These are phyloP conservation scores for Ustilago trichophora DNA, from an alignment of 1,284 basidiomycete genomes.

Conservation along the genomic window DNA sequence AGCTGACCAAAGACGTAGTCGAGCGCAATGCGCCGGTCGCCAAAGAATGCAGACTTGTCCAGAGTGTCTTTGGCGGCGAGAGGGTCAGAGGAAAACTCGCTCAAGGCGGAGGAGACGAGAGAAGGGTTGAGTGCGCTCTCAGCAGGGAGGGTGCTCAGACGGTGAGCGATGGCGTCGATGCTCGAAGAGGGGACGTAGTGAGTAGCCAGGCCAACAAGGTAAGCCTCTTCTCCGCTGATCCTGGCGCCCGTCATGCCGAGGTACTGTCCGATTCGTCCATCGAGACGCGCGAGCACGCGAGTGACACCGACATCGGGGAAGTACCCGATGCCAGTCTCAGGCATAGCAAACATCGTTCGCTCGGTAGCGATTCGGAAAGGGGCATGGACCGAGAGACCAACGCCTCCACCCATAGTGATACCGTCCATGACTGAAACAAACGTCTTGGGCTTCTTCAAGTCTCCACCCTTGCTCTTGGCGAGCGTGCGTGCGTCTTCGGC, in stretches of 20 bases:
- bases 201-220: conserved; percentile 61
- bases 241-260: conserved; percentile 81
- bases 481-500: conserved; percentile 38
- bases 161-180: conserved; percentile 51
- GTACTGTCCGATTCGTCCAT: conserved; percentile 91
- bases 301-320: conserved; percentile 90
- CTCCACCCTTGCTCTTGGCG: conserved; percentile 35
- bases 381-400: conserved; percentile 87
- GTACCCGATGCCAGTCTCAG: conserved; percentile 69
- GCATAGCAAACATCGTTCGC: conserved; percentile 89
- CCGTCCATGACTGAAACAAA: conserved; percentile 81
- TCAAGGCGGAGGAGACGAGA: conserved; percentile 42
- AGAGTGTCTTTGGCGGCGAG: conserved; percentile 35
- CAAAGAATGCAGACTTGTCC: conserved; percentile 52
- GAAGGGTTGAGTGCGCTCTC: conserved; percentile 39
- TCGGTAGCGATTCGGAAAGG: conserved; percentile 93
- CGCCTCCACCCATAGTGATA: conserved; percentile 88
- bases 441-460: conserved; percentile 70
- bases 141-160: conserved; percentile 49
- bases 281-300: conserved; percentile 86
- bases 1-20: conserved; percentile 62
- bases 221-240: conserved; percentile 60
- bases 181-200: conserved; percentile 54
- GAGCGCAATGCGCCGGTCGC: conserved; percentile 56
- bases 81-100: conserved; percentile 57